phyloP scores from a whole-genome alignment of 345 rosid genomes.

The Pistacia integerrima region DNA sequence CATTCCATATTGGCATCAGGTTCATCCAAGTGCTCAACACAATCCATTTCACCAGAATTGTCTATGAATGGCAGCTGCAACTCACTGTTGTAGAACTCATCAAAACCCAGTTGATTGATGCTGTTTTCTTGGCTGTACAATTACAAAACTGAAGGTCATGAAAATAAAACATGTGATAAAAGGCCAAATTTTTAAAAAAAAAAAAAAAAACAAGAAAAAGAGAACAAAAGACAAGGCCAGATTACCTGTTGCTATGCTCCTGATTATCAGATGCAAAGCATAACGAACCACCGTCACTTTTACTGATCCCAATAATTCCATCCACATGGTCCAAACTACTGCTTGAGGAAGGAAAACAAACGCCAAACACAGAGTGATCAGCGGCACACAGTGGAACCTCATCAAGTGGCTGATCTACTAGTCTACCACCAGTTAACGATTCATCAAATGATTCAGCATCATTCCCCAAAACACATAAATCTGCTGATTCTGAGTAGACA shows the following conservation, averaged over 20 bases:
- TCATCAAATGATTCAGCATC: slow-evolving; percentile 18
- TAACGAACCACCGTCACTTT: slow-evolving; percentile 17
- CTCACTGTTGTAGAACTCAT: background rate
- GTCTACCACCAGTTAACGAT: slow-evolving; percentile 18
- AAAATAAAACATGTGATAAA: background rate
- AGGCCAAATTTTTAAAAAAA: background rate
- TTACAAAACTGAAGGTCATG: background rate
- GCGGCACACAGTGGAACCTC: slow-evolving; percentile 16
- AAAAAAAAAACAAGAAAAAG: background rate
- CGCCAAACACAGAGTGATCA: slow-evolving; percentile 13
- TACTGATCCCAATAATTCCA: slow-evolving; percentile 29
- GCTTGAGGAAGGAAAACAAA: slow-evolving; percentile 13
- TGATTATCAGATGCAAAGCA: slow-evolving; percentile 20
- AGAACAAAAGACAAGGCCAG: background rate
- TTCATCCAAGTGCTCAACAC: background rate
- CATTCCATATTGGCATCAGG: slow-evolving; percentile 4
- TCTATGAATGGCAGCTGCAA: background rate
- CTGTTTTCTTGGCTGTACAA: slow-evolving; percentile 8
- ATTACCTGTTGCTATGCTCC: slow-evolving; percentile 41
- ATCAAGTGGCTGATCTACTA: slow-evolving; percentile 31
- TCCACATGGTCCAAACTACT: slow-evolving; percentile 24
- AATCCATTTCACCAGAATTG: background rate
- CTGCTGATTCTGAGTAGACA: slow-evolving; percentile 1
- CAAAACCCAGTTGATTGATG: background rate
- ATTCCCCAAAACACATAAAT: slow-evolving; percentile 18